Percentiles rank a stretch among this genome's conserved stretches.
Conservation (phyloP, 352 stramenopile species). For the Pythium coloratum region DNA sequence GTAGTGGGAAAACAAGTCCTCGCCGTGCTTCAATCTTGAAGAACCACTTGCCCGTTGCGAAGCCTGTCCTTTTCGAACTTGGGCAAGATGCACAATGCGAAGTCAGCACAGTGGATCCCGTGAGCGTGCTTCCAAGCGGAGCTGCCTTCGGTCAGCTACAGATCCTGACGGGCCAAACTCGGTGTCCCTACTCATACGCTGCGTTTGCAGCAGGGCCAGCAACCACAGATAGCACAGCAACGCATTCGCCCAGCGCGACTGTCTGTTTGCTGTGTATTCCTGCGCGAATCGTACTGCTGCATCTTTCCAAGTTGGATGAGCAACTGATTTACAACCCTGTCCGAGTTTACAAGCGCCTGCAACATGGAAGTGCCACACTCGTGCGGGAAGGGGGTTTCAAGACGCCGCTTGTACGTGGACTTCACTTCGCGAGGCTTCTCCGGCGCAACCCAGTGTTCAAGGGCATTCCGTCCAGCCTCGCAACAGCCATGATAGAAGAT, state of each 20-base stretch:
- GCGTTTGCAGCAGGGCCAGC: conserved; percentile 27
- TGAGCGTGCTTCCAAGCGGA: conserved; percentile 39
- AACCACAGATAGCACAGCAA: neutral
- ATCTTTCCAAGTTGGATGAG: conserved; percentile 34
- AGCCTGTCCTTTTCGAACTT: neutral
- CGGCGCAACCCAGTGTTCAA: conserved; percentile 1
- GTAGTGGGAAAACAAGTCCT: conserved; percentile 6
- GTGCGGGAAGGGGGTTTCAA: neutral
- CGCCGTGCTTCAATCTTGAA: conserved; percentile 17
- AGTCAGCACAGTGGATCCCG: conserved; percentile 23
- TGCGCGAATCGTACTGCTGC: conserved; percentile 28
- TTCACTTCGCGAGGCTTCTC: conserved; percentile 13
- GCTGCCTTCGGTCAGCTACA: conserved; percentile 45
- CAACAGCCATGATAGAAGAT: conserved; percentile 16
- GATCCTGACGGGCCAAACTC: conserved; percentile 35
- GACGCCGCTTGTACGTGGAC: conserved; percentile 10
- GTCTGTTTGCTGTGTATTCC: conserved; percentile 37
- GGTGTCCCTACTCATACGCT: conserved; percentile 42
- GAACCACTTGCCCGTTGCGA: neutral
- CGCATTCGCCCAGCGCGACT: neutral
- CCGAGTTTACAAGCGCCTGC: conserved; percentile 35
- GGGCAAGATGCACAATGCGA: neutral
- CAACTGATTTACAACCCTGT: conserved; percentile 44
- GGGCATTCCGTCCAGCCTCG: conserved; percentile 16
- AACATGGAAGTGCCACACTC: conserved; percentile 18